Percentiles rank a stretch among this genome's conserved stretches.
phyloP scores from a whole-genome alignment of 2,329 filamentous ascomycete genomes.

The Stemphylium beticola region DNA sequence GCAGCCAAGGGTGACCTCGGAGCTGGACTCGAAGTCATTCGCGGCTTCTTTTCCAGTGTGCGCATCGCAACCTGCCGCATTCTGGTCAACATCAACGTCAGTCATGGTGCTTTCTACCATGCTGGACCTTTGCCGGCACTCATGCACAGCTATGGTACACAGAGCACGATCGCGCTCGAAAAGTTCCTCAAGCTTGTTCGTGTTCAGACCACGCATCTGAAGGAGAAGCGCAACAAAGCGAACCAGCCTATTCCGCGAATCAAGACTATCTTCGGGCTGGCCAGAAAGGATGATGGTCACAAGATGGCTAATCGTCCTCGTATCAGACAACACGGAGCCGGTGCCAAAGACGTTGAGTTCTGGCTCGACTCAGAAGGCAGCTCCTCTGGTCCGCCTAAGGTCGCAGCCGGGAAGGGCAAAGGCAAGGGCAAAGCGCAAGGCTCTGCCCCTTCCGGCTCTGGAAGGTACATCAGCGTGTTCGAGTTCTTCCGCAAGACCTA shows the following conservation, averaged over 20 bases:
- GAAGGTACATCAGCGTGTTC: constrained; percentile 28
- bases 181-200: constrained; percentile 48
- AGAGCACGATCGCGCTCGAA: constrained; percentile 30
- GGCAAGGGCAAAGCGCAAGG: constrained; percentile 9
- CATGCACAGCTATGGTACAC: constrained; percentile 26
- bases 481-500: constrained; percentile 26
- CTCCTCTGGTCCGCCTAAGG: constrained; percentile 13
- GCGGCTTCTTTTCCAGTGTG: constrained; percentile 67
- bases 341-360: constrained; percentile 33
- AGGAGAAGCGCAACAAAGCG: constrained; percentile 41
- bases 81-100: constrained; percentile 67
- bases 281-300: constrained; percentile 46
- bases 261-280: constrained; percentile 50
- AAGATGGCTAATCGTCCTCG: constrained; percentile 21
- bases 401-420: constrained; percentile 15
- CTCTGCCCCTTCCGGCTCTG: constrained; percentile 7
- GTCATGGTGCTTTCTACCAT: constrained; percentile 63
- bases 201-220: constrained; percentile 46
- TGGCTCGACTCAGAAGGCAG: constrained; percentile 20
- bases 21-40: constrained; percentile 60
- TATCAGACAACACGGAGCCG: constrained; percentile 19
- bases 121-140: constrained; percentile 45
- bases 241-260: constrained; percentile 41
- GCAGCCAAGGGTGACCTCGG: constrained; percentile 48
- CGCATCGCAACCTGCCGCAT: constrained; percentile 63